Base-by-base conservation (phyloP, 2,329 filamentous ascomycete species). In the Xylaria sp. region DNA sequence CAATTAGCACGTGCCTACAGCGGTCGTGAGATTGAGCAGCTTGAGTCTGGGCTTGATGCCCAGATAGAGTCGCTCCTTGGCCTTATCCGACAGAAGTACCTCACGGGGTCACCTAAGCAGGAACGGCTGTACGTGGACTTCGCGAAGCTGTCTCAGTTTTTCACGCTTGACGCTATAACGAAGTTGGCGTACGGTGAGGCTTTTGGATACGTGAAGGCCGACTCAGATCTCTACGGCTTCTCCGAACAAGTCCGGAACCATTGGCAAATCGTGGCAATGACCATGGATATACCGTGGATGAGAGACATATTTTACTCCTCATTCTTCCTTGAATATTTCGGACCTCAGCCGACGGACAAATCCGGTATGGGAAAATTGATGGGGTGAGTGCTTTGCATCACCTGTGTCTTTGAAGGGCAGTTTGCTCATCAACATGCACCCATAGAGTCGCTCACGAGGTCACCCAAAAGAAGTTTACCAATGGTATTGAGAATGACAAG, bases 161-260 rank as follows among this genome's bases (percentile, higher is more conserved):
- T 61, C 21, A 63, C 63, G 3, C 37, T 71, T 13, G 68, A 70
- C 39, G 61, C 63, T 13, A 62, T 71, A 47, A 66, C 63, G 13
- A 48, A 57, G 4, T 48, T 69, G 8, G 62, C 63, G 0, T 69
- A 63, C 34, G 66, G 68, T 18, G 39, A 65, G 22, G 52, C 62
- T 1, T 64, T 69, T 42, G 68, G 67, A 2, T 69, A 63, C 38
- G 19, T 70, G 0, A 48, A 63, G 9, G 49, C 57, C 1, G 65
- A 68, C 34, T 45, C 45, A 2, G 65, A 69, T 39, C 22, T 68
- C 0, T 66, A 59, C 38, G 52, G 54, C 4, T 69, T 63, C 48
- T 54, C 61, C 7, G 44, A 41, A 44, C 54, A 52, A n/a, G 51
- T 60, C 2, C 38, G 59, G 2, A 44, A 56, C 1, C 44, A 54